Percentiles rank a stretch among this genome's conserved stretches.
Evolutionary conservation across 2,329 filamentous ascomycete genomes (phyloP).

Genomic region (Hymenoscyphus fraxineus): DNA sequence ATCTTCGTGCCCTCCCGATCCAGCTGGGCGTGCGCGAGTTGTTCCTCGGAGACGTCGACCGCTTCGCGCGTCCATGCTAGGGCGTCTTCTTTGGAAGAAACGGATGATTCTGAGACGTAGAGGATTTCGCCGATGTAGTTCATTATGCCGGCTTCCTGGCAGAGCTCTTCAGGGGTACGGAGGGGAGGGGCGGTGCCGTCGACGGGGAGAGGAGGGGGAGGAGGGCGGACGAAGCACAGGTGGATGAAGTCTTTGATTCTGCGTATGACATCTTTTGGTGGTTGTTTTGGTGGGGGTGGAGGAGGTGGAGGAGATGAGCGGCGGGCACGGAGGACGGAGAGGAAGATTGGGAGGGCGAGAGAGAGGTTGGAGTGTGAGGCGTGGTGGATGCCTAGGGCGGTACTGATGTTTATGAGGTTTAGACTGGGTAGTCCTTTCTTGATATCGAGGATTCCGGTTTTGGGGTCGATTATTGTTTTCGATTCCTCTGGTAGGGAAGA

Average conservation of each 20-base stretch:
- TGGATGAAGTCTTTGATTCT: slow-evolving; percentile 32
- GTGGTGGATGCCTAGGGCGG: slow-evolving; percentile 73
- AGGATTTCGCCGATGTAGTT: slow-evolving; percentile 93
- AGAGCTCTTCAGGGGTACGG: slow-evolving; percentile 62
- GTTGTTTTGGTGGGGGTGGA: slow-evolving; percentile 24
- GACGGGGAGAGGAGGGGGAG: slow-evolving; percentile 66
- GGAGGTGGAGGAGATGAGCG: slow-evolving; percentile 50
- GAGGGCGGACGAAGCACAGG: slow-evolving; percentile 45
- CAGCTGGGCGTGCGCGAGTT: slow-evolving; percentile 44
- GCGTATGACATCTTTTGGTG: slow-evolving; percentile 21
- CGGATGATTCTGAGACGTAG: slow-evolving; percentile 56
- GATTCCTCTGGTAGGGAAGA: slow-evolving; percentile 45
- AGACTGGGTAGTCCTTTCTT: slow-evolving; percentile 56
- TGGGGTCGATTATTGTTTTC: slow-evolving; percentile 52
- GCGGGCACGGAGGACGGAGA: slow-evolving; percentile 78
- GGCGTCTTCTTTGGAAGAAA: slow-evolving; percentile 58
- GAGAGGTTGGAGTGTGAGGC: slow-evolving; percentile 65
- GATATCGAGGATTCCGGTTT: slow-evolving; percentile 63
- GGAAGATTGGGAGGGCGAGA: slow-evolving; percentile 74
- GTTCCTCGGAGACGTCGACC: slow-evolving; percentile 73
- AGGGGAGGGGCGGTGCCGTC: slow-evolving; percentile 66
- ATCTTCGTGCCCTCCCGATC: slow-evolving; percentile 46
- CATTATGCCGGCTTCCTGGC: slow-evolving; percentile 82
- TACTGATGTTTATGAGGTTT: slow-evolving; percentile 73
- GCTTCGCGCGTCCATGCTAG: slow-evolving; percentile 87